Evolutionary conservation across 2,329 filamentous ascomycete genomes (phyloP).

Genomic region (Calonectria hawksworthii): DNA sequence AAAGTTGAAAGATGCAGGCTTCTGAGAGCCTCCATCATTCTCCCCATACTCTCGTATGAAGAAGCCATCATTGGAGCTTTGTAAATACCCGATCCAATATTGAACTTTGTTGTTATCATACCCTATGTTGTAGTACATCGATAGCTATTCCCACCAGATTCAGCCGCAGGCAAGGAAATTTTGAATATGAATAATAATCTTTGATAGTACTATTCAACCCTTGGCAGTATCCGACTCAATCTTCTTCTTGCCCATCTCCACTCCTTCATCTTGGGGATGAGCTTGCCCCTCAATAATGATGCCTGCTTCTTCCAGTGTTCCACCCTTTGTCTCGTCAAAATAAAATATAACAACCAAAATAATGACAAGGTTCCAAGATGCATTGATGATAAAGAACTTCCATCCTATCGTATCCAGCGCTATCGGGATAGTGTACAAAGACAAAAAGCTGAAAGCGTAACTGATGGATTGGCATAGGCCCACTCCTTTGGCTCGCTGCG

Average conservation of each 20-base stretch:
- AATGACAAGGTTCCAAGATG: neutral
- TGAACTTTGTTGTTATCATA: neutral
- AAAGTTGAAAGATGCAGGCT: too few relatives aligned
- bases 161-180: too few relatives aligned
- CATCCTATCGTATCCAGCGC: neutral
- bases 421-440: neutral
- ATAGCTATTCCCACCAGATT: too few relatives aligned
- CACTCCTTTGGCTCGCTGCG: neutral
- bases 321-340: neutral
- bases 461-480: neutral
- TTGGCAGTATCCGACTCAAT: neutral
- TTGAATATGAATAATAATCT: neutral
- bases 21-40: too few relatives aligned
- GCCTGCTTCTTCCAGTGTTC: neutral
- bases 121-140: too few relatives aligned
- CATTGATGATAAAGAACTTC: neutral
- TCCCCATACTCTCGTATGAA: too few relatives aligned
- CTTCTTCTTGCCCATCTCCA: neutral
- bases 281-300: neutral
- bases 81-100: neutral
- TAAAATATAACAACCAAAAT: neutral
- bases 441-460: neutral
- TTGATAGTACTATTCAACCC: neutral
- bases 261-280: neutral
- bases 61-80: neutral